Percentiles rank a stretch among this genome's conserved stretches.
These are phyloP conservation scores for Penicillium psychrofluorescens DNA, from an alignment of 495 filamentous ascomycete genomes.

Conservation along the genomic window DNA sequence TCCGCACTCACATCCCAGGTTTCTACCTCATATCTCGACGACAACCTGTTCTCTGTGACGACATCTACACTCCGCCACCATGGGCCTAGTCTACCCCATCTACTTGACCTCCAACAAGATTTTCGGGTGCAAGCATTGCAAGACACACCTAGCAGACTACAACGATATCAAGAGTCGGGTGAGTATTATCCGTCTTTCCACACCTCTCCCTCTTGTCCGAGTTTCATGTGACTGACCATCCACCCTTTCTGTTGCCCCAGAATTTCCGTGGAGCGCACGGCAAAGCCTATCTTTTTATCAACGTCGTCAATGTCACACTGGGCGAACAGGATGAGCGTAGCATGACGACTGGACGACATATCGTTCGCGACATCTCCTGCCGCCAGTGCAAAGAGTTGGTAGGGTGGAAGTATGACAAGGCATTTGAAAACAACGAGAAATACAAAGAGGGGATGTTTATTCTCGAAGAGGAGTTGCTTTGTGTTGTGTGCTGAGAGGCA, in stretches of 20 bases:
- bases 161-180: slow-evolving; percentile 95
- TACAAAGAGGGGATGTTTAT: slow-evolving; percentile 99
- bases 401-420: slow-evolving; percentile 99
- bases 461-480: slow-evolving; percentile 86
- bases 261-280: slow-evolving; percentile 98
- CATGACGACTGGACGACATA: slow-evolving; percentile 96
- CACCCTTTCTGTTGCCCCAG: slow-evolving; percentile 36
- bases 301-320: slow-evolving; percentile 79
- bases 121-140: slow-evolving; percentile 94
- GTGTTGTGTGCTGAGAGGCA: slow-evolving; percentile 53
- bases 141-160: slow-evolving; percentile 88
- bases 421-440: slow-evolving; percentile 84
- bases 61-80: slow-evolving; percentile 30
- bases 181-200: slow-evolving; percentile 21
- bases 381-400: slow-evolving; percentile 84
- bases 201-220: slow-evolving; percentile 2
- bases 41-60: neutral
- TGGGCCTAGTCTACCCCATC: slow-evolving; percentile 94
- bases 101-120: slow-evolving; percentile 87
- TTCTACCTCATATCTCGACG: neutral
- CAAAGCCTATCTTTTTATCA: slow-evolving; percentile 95
- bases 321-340: slow-evolving; percentile 82
- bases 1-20: slow-evolving; percentile 3
- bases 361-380: slow-evolving; percentile 89
- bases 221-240: slow-evolving; percentile 6